phyloP scores from a whole-genome alignment of 257 asterid species.

The Przewalskia tangutica region DNA sequence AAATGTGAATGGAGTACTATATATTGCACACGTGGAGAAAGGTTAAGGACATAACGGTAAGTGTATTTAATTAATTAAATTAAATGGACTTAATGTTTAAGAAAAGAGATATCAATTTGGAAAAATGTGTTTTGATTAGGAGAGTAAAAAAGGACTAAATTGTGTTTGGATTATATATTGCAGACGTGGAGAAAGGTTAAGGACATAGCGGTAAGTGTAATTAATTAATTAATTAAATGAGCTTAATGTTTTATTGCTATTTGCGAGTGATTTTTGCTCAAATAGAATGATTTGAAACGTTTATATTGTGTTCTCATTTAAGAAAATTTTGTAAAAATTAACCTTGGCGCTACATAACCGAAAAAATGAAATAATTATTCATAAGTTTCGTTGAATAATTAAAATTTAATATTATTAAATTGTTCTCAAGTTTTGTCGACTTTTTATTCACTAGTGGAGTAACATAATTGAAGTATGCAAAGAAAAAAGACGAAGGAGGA shows the following conservation, averaged over 20 bases:
- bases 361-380: too few relatives aligned
- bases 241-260: not conserved
- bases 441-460: too few relatives aligned
- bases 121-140: not conserved
- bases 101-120: not conserved
- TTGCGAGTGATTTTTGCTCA: too few relatives aligned
- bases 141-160: not conserved
- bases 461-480: too few relatives aligned
- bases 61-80: not conserved
- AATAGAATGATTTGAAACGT: too few relatives aligned
- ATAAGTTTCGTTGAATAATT: too few relatives aligned
- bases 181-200: not conserved
- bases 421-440: too few relatives aligned
- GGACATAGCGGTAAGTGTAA: not conserved
- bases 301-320: too few relatives aligned
- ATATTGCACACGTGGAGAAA: not conserved
- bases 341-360: too few relatives aligned
- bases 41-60: not conserved
- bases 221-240: not conserved
- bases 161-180: not conserved
- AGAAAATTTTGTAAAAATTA: too few relatives aligned
- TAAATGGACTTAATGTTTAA: not conserved
- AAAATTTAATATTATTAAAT: too few relatives aligned
- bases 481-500: too few relatives aligned
- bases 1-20: not conserved